These are phyloP conservation scores for Sherardia arvensis DNA, from an alignment of 257 asterid species.

Conservation along the genomic window DNA sequence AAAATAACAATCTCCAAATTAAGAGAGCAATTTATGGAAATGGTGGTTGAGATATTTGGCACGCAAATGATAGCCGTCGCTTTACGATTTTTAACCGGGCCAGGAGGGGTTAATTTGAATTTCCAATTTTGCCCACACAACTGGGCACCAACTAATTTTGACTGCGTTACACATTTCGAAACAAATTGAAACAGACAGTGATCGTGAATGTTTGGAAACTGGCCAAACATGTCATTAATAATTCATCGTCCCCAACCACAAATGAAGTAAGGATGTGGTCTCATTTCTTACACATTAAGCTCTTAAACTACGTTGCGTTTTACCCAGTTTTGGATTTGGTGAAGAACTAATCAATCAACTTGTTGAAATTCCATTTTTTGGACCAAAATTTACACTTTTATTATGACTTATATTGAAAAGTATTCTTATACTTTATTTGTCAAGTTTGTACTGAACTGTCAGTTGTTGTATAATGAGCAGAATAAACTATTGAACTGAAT, in stretches of 20 bases:
- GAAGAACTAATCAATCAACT: background rate
- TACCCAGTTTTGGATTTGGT: background rate
- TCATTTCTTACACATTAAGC: background rate
- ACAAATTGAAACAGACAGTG: background rate
- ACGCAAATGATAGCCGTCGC: slow-evolving; percentile 3
- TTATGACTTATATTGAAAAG: no score
- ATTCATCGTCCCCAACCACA: background rate
- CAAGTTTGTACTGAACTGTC: no score
- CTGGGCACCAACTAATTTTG: background rate
- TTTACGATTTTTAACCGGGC: background rate
- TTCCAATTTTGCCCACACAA: background rate
- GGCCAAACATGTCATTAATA: background rate
- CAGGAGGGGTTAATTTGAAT: background rate
- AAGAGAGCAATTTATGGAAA: no score
- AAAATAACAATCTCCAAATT: no score
- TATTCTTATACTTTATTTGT: no score
- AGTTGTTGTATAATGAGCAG: no score
- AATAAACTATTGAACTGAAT: no score
- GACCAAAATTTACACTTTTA: no score
- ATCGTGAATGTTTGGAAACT: background rate
- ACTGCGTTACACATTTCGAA: background rate
- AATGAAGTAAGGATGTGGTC: no score
- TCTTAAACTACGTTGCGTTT: background rate
- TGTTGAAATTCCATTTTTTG: no score
- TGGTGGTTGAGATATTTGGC: background rate